phyloP scores from a whole-genome alignment of 2,329 filamentous ascomycete species.

The Phialocephala subalpina region DNA sequence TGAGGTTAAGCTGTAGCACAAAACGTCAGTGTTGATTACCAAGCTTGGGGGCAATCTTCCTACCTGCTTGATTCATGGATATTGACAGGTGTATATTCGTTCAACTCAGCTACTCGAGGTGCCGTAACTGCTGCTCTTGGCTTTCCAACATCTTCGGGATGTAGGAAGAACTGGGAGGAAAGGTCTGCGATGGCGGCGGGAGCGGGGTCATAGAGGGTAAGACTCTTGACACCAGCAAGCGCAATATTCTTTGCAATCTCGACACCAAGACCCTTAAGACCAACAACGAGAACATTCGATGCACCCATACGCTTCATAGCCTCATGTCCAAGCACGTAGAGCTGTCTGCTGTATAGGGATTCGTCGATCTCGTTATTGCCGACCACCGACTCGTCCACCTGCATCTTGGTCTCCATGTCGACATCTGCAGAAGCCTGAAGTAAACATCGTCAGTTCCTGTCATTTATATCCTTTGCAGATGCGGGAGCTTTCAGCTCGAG shows the following conservation, averaged over 20 bases:
- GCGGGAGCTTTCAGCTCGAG: not conserved
- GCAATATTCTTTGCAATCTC: slow-evolving; percentile 99
- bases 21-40: slow-evolving; percentile 27
- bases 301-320: slow-evolving; percentile 99
- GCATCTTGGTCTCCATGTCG: slow-evolving; percentile 70
- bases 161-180: slow-evolving; percentile 97
- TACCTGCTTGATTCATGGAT: slow-evolving; percentile 71
- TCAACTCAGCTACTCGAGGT: slow-evolving; percentile 91
- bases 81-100: slow-evolving; percentile 92
- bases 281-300: slow-evolving; percentile 91
- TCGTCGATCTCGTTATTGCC: slow-evolving; percentile 72
- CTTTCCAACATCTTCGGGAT: slow-evolving; percentile 87
- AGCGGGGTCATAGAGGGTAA: slow-evolving; percentile 90
- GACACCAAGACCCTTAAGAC: slow-evolving; percentile 92
- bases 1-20: slow-evolving; percentile 67
- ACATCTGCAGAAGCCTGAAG: slow-evolving; percentile 60
- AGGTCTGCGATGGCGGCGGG: slow-evolving; percentile 87
- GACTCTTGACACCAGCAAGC: slow-evolving; percentile 95
- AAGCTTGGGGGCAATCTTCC: slow-evolving; percentile 13
- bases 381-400: slow-evolving; percentile 67
- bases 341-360: slow-evolving; percentile 77
- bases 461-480: not conserved
- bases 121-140: slow-evolving; percentile 86
- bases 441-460: not conserved
- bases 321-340: slow-evolving; percentile 75